Evolutionary conservation across 805 yeast species (phyloP), one percentile per base, ranked within the genome.

Genomic region (Tetrapisispora iriomotensis): DNA sequence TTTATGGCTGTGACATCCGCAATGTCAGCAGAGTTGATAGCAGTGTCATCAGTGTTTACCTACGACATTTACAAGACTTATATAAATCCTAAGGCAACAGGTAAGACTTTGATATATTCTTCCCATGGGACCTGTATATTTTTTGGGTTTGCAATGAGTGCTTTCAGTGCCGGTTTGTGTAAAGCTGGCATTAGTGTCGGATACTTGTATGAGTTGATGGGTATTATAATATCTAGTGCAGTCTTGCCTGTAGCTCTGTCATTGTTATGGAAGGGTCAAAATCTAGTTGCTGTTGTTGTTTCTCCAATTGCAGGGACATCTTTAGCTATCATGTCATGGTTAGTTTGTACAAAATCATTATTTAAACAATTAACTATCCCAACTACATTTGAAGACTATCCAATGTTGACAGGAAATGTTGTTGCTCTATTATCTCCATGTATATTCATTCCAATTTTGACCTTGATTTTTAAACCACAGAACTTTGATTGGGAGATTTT

Each of bases 1-100:
- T 87, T 87, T 61, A 82, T 85, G 88, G 95, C 96, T 20, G 90
- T 82, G 31, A 87, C 96, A 0, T 82, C 94, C 35, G 95, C 96
- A 20, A 76, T 84, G 73, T 82, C 94, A 24, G 90, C 95, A 28
- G 95, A 87, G 61, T 73, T 87, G 53, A 83, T 87, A 55, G 82
- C 95, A 2, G 88, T 84, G 15, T 82, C 94, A 3, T 80, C 95
- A 2, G 75, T 87, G 44, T 74, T 77, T 67, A 82, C 95, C 32
- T 87, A 84, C 51, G 96, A 87, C 63, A 69, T 87, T 45, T 87
- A 81, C 74, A 76, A 84, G 63, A 72, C 77, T 20, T 86, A 87
- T 62, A 64, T 86, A 52, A 76, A 84, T 54, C 94, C 94, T 34
- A 65, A 67, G 20, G 95, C 95, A 4, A 58, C 72, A 7, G 92